These are phyloP conservation scores for Xylaria longipes DNA, from an alignment of 495 filamentous ascomycete genomes.

Conservation along the genomic window DNA sequence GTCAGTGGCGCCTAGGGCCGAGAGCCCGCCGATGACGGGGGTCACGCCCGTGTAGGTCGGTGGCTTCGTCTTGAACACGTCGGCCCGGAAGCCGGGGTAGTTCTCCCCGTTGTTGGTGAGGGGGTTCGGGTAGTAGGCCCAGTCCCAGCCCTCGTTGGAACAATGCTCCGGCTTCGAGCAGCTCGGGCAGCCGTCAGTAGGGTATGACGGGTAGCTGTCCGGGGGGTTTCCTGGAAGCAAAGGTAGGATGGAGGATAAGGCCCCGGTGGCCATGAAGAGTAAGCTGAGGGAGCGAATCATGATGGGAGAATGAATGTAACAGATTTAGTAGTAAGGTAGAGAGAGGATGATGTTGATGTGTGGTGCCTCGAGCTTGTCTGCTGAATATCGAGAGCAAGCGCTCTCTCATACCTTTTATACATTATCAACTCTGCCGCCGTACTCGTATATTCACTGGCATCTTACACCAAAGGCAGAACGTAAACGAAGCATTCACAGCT, in stretches of 20 bases:
- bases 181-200: conserved; percentile 23
- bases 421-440: not conserved
- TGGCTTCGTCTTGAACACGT: conserved; percentile 27
- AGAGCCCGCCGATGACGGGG: conserved; percentile 23
- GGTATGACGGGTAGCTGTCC: not conserved
- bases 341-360: not conserved
- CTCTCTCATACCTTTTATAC: conserved; percentile 2
- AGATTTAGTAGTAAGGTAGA: not conserved
- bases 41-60: conserved; percentile 24
- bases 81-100: conserved; percentile 29
- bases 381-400: not conserved
- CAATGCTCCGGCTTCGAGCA: conserved; percentile 29
- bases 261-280: conserved; percentile 25
- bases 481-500: not conserved
- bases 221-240: not conserved
- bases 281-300: conserved; percentile 15
- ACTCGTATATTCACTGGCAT: not conserved
- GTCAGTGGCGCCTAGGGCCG: conserved; percentile 9
- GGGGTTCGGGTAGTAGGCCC: conserved; percentile 31
- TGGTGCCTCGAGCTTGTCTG: not conserved
- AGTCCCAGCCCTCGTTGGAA: conserved; percentile 27
- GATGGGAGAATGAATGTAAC: not conserved
- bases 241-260: conserved; percentile 27
- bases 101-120: conserved; percentile 29
- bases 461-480: not conserved